phyloP scores from a whole-genome alignment of 257 asterid genomes.

The Solanum medicagineum region DNA sequence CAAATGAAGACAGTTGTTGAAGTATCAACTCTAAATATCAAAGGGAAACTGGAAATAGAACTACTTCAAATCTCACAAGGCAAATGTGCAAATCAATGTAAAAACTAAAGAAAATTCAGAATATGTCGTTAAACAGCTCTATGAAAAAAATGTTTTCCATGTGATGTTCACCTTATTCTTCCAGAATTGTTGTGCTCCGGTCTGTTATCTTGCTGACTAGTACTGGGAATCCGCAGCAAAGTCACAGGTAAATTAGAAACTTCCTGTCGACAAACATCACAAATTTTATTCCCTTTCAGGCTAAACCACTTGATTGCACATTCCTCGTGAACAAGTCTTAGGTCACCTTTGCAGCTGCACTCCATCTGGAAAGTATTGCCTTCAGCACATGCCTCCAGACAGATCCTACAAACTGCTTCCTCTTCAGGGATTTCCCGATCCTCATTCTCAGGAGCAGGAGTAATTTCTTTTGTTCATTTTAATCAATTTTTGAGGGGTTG shows the following conservation, averaged over 20 bases:
- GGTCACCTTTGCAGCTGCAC: constrained; percentile 93
- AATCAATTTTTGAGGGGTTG: not conserved
- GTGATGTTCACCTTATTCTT: constrained; percentile 24
- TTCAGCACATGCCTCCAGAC: constrained; percentile 76
- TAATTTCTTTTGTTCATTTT: constrained; percentile 36
- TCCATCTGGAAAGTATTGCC: constrained; percentile 68
- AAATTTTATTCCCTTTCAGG: constrained; percentile 39
- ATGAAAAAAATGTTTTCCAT: not conserved
- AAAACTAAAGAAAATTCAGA: not conserved
- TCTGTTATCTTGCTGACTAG: constrained; percentile 25
- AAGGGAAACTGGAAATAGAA: not conserved
- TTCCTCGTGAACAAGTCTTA: constrained; percentile 57
- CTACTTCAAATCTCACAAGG: not conserved
- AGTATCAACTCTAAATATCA: not conserved
- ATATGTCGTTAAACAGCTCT: not conserved
- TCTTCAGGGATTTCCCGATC: constrained; percentile 97
- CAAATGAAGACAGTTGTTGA: not conserved
- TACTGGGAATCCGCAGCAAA: constrained; percentile 48
- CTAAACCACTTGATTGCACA: constrained; percentile 95
- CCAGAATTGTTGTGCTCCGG: constrained; percentile 19
- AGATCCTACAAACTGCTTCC: constrained; percentile 91
- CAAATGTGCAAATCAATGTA: not conserved
- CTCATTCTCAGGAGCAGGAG: constrained; percentile 42
- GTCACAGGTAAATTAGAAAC: constrained; percentile 79
- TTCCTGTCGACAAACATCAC: constrained; percentile 82